Evolutionary conservation across 192 early-diverging fungal genomes (phyloP), one percentile per base, ranked within the genome.

Genomic region (Coemansia sp.): DNA sequence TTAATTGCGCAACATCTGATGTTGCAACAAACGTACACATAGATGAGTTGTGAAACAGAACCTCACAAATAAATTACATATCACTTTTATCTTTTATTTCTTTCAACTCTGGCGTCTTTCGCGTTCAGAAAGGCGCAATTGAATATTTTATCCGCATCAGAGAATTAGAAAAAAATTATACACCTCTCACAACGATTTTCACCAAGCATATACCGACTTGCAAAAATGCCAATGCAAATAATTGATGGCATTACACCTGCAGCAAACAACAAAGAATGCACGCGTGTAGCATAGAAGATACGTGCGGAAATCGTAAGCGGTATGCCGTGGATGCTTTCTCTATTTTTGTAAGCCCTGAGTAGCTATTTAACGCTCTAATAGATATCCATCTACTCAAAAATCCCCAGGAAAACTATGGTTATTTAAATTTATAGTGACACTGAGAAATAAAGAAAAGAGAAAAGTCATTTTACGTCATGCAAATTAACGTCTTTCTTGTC

Each of bases 201-300:
- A 17, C 11, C 11, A 3, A 46, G 39, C 39, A 46, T 17, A 17
- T 46, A 46, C 39, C 39, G 39, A 46, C 39, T 46, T 46, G 39
- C 33, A 5, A 36, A 11, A 11, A 36, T 6, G 1, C 6, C 33
- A 36, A 36, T 46, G 39, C 39, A 46, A 46, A 46, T 46, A 46
- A 46, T 46, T 46, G 39, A 0, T 46, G 39, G 39, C 9, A 46
- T 46, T 46, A 46, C 14, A 17, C 39, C 39, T 46, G 39, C 39
- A 62, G 42, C 19, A 19, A 62, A 50, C 20, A 61, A 50, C 51
- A 39, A 30, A 62, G 33, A 39, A 62, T 62, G 39, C 60, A 29
- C 60, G 51, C 29, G 21, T 51, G 14, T 42, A 61, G 50, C 42
- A 14, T 14, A 14, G 17, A 46, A 14, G 11, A 9, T 46, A 46